Base-by-base conservation (phyloP, 2,329 filamentous ascomycete species). In the Penicillium sp. region DNA sequence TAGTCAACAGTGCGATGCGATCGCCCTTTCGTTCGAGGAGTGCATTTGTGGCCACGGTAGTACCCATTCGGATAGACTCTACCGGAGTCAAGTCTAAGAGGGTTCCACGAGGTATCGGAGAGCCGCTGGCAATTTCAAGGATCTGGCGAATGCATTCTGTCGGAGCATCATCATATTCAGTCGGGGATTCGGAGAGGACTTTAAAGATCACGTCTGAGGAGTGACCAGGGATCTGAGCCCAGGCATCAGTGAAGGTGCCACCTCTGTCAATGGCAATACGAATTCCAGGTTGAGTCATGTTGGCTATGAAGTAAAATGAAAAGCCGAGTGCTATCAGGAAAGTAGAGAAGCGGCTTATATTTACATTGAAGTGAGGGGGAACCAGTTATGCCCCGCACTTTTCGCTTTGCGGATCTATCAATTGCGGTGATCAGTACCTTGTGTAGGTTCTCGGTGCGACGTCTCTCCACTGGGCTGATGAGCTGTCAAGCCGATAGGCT, bases 11-110 rank as follows among this genome's bases (percentile, higher is more conserved):
- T 88, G 3, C 95, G 84, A 93, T 92, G 65, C 85, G 85, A 75
- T 93, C 90, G 45, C 92, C 92, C 72, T 96, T 96, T 60, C 92
- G 82, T 74, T 96, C 92, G 2, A 96, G 81, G 55, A 96, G 76
- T 0, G 92, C 92, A 71, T 96, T 96, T 1, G 92, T 96, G 10
- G 92, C 92, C n/a, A 96, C 91, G 0, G 92, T 96, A 2, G 92
- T 96, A 49, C 92, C 92, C 91, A 96, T 96, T 47, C 92, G 88
- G 70, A 96, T 93, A 4, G 59, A 66, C 43, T 67, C 64, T 4
- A 45, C 46, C 16, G 31, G 54, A 11, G 42, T 44, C 9, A 64
- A 48, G 33, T 60, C 53, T 14, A 62, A 31, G 13, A 55, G 35
- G 3, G 54, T n/a, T 7, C 61, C 63, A 11, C 60, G 50, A 1